These are phyloP conservation scores for Tolypocladium paradoxum DNA, from an alignment of 2,329 filamentous ascomycete genomes.

Conservation along the genomic window DNA sequence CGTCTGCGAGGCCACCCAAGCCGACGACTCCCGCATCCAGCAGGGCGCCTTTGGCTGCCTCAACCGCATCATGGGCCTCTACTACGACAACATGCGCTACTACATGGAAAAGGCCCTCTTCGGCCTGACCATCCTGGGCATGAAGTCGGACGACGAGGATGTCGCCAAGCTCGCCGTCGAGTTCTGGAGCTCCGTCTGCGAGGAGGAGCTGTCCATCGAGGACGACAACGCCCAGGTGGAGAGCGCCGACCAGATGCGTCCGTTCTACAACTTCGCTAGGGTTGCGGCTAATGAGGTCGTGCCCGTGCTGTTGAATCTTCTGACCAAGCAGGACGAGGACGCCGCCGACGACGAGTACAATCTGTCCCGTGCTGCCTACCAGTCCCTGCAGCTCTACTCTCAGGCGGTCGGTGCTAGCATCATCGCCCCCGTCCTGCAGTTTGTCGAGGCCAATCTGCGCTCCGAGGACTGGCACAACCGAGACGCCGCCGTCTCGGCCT, in stretches of 20 bases:
- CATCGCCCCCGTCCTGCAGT: slow-evolving; percentile 75
- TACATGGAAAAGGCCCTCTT: slow-evolving; percentile 99
- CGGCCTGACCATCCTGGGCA: slow-evolving; percentile 91
- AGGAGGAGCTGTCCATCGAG: slow-evolving; percentile 96
- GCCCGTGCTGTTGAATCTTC: slow-evolving; percentile 74
- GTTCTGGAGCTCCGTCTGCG: slow-evolving; percentile 99
- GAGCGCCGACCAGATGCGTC: slow-evolving; percentile 71
- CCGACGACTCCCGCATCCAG: slow-evolving; percentile 81
- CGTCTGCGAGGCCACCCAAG: slow-evolving; percentile 96
- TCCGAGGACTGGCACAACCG: slow-evolving; percentile 89
- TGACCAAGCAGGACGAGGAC: slow-evolving; percentile 97
- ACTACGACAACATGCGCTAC: slow-evolving; percentile 99
- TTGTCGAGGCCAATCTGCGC: slow-evolving; percentile 85
- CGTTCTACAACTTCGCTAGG: slow-evolving; percentile 91
- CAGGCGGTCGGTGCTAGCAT: slow-evolving; percentile 81
- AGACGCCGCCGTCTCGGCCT: slow-evolving; percentile 92
- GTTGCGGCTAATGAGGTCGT: slow-evolving; percentile 92
- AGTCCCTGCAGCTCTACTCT: slow-evolving; percentile 90
- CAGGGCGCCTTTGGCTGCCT: slow-evolving; percentile 93
- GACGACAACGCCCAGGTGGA: slow-evolving; percentile 79
- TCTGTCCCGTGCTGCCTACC: slow-evolving; percentile 85
- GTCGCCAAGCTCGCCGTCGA: slow-evolving; percentile 96
- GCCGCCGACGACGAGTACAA: slow-evolving; percentile 97
- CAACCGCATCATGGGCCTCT: slow-evolving; percentile 96
- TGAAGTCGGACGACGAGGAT: slow-evolving; percentile 97